These are phyloP conservation scores for Lyophyllum shimeji DNA, from an alignment of 768 basidiomycete genomes.

Conservation along the genomic window DNA sequence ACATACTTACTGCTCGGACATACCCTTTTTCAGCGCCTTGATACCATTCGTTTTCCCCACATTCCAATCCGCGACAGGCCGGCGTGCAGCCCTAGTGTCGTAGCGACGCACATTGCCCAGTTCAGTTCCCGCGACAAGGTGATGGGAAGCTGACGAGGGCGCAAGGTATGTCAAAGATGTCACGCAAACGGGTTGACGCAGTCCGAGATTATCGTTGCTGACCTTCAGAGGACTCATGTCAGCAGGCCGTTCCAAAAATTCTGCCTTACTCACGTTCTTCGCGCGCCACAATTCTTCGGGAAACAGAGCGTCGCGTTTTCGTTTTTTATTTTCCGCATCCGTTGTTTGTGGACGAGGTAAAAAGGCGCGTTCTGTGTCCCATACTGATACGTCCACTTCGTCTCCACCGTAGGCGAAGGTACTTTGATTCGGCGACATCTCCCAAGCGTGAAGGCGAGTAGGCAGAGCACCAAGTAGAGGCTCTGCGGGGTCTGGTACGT, in stretches of 20 bases:
- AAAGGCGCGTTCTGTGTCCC: constrained; percentile 66
- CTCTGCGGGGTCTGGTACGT: constrained; percentile 16
- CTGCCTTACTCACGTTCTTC: constrained; percentile 58
- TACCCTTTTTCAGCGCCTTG: constrained; percentile 55
- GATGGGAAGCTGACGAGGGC: constrained; percentile 36
- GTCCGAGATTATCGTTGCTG: constrained; percentile 69
- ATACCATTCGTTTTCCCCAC: constrained; percentile 64
- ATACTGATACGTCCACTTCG: constrained; percentile 82
- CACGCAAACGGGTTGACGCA: constrained; percentile 79
- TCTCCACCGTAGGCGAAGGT: constrained; percentile 83
- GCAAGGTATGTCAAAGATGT: constrained; percentile 64
- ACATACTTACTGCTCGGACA: constrained; percentile 58
- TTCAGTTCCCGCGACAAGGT: constrained; percentile 71
- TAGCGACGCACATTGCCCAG: constrained; percentile 75
- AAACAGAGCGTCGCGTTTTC: constrained; percentile 62
- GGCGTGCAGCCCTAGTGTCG: constrained; percentile 67
- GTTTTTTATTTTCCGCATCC: constrained; percentile 41
- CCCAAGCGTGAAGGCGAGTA: constrained; percentile 69
- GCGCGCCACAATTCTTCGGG: constrained; percentile 83
- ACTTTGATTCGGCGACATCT: constrained; percentile 46
- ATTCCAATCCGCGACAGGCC: constrained; percentile 70
- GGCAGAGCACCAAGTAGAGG: constrained; percentile 51
- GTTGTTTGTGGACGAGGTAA: constrained; percentile 26
- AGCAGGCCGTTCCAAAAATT: neutral
- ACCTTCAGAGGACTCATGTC: constrained; percentile 37